phyloP scores from a whole-genome alignment of 495 filamentous ascomycete species.

The Poronia punctata region DNA sequence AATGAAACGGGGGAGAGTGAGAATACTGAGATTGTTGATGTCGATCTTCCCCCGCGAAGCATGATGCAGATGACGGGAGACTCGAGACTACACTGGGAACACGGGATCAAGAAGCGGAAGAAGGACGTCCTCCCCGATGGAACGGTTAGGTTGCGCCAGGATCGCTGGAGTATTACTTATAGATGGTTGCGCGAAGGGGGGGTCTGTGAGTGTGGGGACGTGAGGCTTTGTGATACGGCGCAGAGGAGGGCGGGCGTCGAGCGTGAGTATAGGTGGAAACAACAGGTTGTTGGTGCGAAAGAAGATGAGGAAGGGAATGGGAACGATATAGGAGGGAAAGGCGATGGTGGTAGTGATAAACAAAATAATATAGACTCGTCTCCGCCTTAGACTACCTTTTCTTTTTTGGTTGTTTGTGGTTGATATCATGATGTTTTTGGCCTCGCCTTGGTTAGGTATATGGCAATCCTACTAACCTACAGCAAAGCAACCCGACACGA shows the following conservation, averaged over 20 bases:
- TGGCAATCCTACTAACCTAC: no score
- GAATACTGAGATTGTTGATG: conserved; percentile 5
- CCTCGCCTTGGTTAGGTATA: no score
- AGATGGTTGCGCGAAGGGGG: conserved; percentile 14
- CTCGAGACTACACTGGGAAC: conserved; percentile 17
- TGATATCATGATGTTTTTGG: background rate
- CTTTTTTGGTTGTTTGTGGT: background rate
- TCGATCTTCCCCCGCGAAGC: conserved; percentile 15
- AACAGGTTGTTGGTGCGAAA: background rate
- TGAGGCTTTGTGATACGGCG: conserved; percentile 16
- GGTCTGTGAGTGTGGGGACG: conserved; percentile 17
- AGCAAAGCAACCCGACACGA: background rate
- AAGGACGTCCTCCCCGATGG: conserved; percentile 16
- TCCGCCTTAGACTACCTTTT: background rate
- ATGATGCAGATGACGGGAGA: conserved; percentile 22
- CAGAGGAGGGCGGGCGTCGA: conserved; percentile 13
- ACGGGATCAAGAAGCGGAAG: conserved; percentile 20
- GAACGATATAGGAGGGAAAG: background rate
- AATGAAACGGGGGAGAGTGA: background rate
- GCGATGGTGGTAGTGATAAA: background rate
- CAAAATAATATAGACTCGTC: conserved; percentile 4
- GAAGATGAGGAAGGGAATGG: background rate
- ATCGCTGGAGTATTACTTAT: conserved; percentile 20
- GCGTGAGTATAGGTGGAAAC: conserved; percentile 13
- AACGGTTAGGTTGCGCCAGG: conserved; percentile 7